Base-by-base conservation (phyloP, 148 eudicot species). In the Rhododendron molle region DNA sequence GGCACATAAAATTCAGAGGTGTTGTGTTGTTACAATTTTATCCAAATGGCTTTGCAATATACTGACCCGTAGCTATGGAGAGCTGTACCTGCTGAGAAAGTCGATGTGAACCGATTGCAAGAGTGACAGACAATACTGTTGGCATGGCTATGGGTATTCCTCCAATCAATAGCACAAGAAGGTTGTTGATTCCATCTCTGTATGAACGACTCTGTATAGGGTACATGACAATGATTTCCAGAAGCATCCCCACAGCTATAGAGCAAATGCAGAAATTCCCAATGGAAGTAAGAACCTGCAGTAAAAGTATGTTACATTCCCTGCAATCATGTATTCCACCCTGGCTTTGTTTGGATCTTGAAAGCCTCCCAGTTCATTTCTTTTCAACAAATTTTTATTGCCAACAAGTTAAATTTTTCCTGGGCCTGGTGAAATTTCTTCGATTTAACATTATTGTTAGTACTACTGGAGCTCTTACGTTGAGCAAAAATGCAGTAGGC, bases 131-230 rank as follows among this genome's bases (percentile, higher is more conserved):
- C 62, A 94, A 85, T 83, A 94, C 97, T n/a, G 95, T 94, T 11
- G 95, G 97, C 97, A 94, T 94, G 43, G 97, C 97, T 26, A 94
- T 94, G 52, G 97, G 97, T 83, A 94, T 94, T 83, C 97, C 97
- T 83, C 97, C 97, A 78, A 93, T 94, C 90, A 94, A 84, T 81
- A 94, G 88, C 81, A 94, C 97, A 85, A 94, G 95, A 83, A 94
- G 97, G 86, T 94, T 94, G 90, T 94, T 89, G 85, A 94, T 94
- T 78, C 95, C 95, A 11, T 87, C 85, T 88, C 95, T 90, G 83
- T 94, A 94, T 78, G 90, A 82, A 46, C 97, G 92, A 15, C 87
- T 89, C 85, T 94, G 93, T 81, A 93, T 86, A 50, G 94, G 87
- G 88, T 87, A 94, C 97, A 94, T 92, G 49, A 94, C 94, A 60